phyloP scores from a whole-genome alignment of 2,329 filamentous ascomycete genomes.

The Microcyclosporella mali region DNA sequence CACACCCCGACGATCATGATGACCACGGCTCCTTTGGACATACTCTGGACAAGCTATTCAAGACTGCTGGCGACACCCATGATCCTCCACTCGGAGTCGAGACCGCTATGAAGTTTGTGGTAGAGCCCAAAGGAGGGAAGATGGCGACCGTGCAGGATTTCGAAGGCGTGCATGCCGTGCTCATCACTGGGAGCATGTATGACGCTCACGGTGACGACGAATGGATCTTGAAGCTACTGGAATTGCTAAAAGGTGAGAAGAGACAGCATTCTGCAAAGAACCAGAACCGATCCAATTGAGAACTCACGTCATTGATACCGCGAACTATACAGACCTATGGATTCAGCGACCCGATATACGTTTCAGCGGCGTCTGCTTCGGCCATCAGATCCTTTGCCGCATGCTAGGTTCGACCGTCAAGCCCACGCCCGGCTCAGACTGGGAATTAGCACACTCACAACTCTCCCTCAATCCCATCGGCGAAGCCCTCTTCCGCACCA shows the following conservation, averaged over 20 bases:
- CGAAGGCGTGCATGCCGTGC: conserved; percentile 38
- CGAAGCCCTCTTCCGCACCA: conserved; percentile 36
- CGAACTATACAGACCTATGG: no score
- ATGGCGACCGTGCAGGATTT: no score
- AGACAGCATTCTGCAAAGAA: no score
- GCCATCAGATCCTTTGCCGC: conserved; percentile 43
- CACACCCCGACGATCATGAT: conserved; percentile 47
- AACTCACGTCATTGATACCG: no score
- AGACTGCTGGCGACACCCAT: conserved; percentile 47
- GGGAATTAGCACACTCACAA: conserved; percentile 42
- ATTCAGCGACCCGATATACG: conserved; percentile 45
- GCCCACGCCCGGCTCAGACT: conserved; percentile 36
- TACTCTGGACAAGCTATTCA: conserved; percentile 49
- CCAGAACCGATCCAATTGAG: no score
- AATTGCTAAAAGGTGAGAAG: conserved; percentile 44
- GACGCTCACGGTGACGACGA: conserved; percentile 42
- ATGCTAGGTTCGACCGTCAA: conserved; percentile 38
- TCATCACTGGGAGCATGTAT: conserved; percentile 45
- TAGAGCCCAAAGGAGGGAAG: no score
- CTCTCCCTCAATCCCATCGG: conserved; percentile 38
- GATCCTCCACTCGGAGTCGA: conserved; percentile 50
- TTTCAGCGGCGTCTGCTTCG: conserved; percentile 45
- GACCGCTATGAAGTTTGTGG: conserved; percentile 51
- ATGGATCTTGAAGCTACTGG: conserved; percentile 40
- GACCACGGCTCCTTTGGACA: conserved; percentile 50